Conservation (phyloP, 2,329 filamentous ascomycete species). For the Talaromyces amestolkiae region DNA sequence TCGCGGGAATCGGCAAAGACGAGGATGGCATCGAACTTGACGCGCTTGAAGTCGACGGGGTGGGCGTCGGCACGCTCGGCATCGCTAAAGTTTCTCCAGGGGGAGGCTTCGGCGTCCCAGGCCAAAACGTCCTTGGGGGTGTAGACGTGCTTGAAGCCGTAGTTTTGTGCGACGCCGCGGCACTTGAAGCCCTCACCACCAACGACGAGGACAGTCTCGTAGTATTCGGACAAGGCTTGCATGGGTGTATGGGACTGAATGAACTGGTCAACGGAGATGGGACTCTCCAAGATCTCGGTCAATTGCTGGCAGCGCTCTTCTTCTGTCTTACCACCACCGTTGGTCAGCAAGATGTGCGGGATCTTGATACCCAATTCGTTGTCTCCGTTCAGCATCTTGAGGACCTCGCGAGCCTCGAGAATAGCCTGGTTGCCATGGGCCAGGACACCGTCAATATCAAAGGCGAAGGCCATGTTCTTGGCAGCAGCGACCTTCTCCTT, state of each 20-base stretch:
- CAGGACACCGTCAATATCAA: constrained; percentile 67
- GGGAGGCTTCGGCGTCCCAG: constrained; percentile 66
- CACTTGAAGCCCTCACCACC: constrained; percentile 74
- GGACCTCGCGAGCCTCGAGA: constrained; percentile 62
- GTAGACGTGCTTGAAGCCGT: constrained; percentile 71
- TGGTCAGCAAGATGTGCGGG: constrained; percentile 71
- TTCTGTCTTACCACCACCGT: constrained; percentile 71
- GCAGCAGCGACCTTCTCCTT: constrained; percentile 64
- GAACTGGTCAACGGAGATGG: constrained; percentile 69
- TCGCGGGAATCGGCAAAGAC: constrained; percentile 73
- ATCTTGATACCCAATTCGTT: constrained; percentile 78
- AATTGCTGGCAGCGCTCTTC: constrained; percentile 64
- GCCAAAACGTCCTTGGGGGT: constrained; percentile 72
- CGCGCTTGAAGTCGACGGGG: constrained; percentile 69
- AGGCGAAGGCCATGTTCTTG: constrained; percentile 80
- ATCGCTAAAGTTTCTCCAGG: constrained; percentile 65
- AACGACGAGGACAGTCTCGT: constrained; percentile 71
- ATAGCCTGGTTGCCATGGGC: constrained; percentile 71
- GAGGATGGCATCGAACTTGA: constrained; percentile 71
- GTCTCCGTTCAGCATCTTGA: constrained; percentile 71
- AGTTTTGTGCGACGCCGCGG: constrained; percentile 69
- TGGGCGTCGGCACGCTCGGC: constrained; percentile 66
- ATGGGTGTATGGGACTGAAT: constrained; percentile 76
- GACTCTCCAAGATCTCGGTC: constrained; percentile 62
- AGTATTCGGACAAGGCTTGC: constrained; percentile 73